Conservation (phyloP, 1,139 yeast genomes). For the Blastobotrys serpentis region DNA sequence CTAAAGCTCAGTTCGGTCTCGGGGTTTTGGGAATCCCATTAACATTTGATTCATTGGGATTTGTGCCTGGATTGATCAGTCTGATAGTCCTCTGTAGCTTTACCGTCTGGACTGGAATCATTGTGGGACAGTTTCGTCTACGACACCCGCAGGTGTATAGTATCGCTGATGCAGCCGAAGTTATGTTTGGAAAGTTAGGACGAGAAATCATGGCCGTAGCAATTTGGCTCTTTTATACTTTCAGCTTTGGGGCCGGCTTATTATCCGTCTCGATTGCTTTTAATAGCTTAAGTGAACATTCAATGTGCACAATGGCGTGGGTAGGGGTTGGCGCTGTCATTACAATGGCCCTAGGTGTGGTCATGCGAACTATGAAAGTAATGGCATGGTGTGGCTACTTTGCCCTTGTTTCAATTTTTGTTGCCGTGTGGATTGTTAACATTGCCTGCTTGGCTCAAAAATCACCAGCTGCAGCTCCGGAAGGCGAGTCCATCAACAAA, state of each 20-base stretch:
- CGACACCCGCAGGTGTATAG: constrained; percentile 16
- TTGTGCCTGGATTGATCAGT: constrained; percentile 17
- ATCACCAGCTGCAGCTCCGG: constrained; percentile 17
- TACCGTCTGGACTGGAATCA: constrained; percentile 16
- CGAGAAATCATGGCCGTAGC: constrained; percentile 15
- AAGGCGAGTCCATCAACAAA: constrained; percentile 9
- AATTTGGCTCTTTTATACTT: constrained; percentile 15
- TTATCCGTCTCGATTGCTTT: constrained; percentile 14
- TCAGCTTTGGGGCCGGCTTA: constrained; percentile 14
- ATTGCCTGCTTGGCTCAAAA: constrained; percentile 15
- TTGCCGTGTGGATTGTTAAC: constrained; percentile 17
- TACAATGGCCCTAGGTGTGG: constrained; percentile 5
- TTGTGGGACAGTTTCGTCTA: constrained; percentile 15
- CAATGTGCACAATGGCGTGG: constrained; percentile 16
- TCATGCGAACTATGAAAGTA: constrained; percentile 15
- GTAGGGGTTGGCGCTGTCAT: constrained; percentile 11
- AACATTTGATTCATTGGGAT: constrained; percentile 16
- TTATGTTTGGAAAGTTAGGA: constrained; percentile 14
- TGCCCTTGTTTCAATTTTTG: constrained; percentile 15
- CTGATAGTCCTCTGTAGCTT: constrained; percentile 12
- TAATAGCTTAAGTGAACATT: constrained; percentile 13
- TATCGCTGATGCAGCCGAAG: constrained; percentile 14
- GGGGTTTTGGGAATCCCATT: constrained; percentile 17
- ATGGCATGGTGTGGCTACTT: constrained; percentile 17
- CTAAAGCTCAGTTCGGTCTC: constrained; percentile 18